Conservation (phyloP, 1,284 basidiomycete species). For the Trichosporon coremiiforme region DNA sequence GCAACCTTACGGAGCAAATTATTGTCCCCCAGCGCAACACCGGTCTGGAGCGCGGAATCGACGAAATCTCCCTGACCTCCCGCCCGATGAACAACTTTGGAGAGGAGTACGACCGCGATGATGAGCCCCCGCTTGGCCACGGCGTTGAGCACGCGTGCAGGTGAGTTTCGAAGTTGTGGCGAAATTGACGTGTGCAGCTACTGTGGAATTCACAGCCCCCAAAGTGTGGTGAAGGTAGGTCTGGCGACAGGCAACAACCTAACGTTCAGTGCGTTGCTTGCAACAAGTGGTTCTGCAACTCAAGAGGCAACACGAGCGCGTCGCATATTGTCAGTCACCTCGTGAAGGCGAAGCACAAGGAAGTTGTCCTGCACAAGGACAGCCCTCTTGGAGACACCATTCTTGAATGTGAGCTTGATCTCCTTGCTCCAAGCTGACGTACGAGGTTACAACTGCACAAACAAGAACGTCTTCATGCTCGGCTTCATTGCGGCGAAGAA, state of each 20-base stretch:
- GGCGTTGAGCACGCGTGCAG: constrained; percentile 92
- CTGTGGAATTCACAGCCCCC: constrained; percentile 97
- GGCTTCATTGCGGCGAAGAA: constrained; percentile 99
- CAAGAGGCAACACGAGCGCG: constrained; percentile 95
- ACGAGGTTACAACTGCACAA: constrained; percentile 89
- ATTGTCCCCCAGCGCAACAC: constrained; percentile 22
- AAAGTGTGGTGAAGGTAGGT: constrained; percentile 82
- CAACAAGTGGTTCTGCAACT: constrained; percentile 99
- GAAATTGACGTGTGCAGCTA: constrained; percentile 64
- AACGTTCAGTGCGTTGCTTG: constrained; percentile 74
- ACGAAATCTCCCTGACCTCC: constrained; percentile 33
- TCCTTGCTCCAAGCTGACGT: constrained; percentile 31
- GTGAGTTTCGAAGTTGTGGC: constrained; percentile 59
- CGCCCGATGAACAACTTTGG: constrained; percentile 32
- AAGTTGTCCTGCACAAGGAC: constrained; percentile 94
- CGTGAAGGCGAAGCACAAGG: constrained; percentile 98
- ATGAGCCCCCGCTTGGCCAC: constrained; percentile 75
- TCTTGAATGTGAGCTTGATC: constrained; percentile 70
- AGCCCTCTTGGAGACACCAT: constrained; percentile 94
- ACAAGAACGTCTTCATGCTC: constrained; percentile 98
- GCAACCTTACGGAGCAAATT: constrained; percentile 58
- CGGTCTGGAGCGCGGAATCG: constrained; percentile 32
- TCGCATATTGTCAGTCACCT: constrained; percentile 99
- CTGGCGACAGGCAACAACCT: constrained; percentile 12
- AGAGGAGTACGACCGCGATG: constrained; percentile 72